A percentile compares a stretch with the other conserved stretches of the same genome.
Conservation (phyloP, 73 alveolate genomes). For the Uronychia binucleata region DNA sequence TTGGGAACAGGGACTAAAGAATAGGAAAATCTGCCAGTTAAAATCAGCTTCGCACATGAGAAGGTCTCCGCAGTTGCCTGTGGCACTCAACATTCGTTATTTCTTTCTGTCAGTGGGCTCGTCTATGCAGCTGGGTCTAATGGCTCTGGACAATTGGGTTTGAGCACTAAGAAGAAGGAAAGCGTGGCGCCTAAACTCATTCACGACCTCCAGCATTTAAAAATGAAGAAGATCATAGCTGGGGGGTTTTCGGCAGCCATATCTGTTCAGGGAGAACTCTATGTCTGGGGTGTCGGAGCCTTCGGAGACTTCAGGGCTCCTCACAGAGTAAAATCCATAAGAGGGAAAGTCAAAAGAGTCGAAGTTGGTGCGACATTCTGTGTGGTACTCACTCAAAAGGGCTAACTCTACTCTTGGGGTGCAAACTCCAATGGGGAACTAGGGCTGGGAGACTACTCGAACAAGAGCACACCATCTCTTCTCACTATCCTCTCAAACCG, state of each 20-base stretch:
- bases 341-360: constrained; percentile 25
- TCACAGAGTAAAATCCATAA: constrained; percentile 37
- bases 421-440: constrained; percentile 64
- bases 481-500: constrained; percentile 40
- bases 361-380: constrained; percentile 22
- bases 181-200: constrained; percentile 22
- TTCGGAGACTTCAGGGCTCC: constrained; percentile 67
- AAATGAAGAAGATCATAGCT: constrained; percentile 48
- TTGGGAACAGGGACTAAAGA: constrained; percentile 51
- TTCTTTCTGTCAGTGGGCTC: constrained; percentile 52
- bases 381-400: constrained; percentile 21
- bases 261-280: constrained; percentile 30
- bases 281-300: constrained; percentile 66
- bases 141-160: constrained; percentile 64
- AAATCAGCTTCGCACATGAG: constrained; percentile 18
- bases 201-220: constrained; percentile 32
- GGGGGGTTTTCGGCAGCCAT: constrained; percentile 65
- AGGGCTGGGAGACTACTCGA: constrained; percentile 61
- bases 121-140: constrained; percentile 71
- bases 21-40: constrained; percentile 46
- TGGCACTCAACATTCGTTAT: constrained; percentile 65
- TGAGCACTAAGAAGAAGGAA: constrained; percentile 51
- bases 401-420: constrained; percentile 67
- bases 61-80: constrained; percentile 60
- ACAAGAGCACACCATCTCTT: constrained; percentile 34